Evolutionary conservation across 2,329 filamentous ascomycete species (phyloP).

Genomic region (Alternaria solani): DNA sequence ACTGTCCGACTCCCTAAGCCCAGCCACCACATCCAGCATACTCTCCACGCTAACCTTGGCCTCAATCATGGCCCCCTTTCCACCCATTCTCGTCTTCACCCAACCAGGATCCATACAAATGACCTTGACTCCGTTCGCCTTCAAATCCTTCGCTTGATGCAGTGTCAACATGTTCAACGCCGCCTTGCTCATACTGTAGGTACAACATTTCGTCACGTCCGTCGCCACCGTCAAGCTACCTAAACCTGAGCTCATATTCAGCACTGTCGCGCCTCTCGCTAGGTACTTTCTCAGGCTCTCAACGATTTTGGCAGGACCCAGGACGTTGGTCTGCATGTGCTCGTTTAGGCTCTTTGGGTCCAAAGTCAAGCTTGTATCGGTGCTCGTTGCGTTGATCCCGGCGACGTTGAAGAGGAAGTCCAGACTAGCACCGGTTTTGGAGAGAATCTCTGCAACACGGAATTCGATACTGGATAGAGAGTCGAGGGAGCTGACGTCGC

Average conservation of each 20-base stretch:
- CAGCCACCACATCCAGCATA: constrained; percentile 50
- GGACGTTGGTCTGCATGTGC: constrained; percentile 58
- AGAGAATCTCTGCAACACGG: constrained; percentile 46
- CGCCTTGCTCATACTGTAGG: constrained; percentile 56
- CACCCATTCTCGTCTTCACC: constrained; percentile 57
- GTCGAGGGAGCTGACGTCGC: constrained; percentile 48
- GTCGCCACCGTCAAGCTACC: constrained; percentile 43
- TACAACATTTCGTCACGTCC: constrained; percentile 47
- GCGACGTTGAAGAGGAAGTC: constrained; percentile 55
- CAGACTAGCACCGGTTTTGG: constrained; percentile 49
- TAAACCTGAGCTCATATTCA: constrained; percentile 50
- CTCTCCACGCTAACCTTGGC: constrained; percentile 49
- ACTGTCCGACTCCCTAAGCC: constrained; percentile 44
- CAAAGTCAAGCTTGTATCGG: constrained; percentile 53
- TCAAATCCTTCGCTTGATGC: constrained; percentile 52
- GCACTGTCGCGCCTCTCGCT: constrained; percentile 38
- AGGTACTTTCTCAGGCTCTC: constrained; percentile 49
- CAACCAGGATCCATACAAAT: constrained; percentile 57
- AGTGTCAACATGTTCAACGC: constrained; percentile 56
- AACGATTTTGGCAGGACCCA: constrained; percentile 58
- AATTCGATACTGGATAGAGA: constrained; percentile 47
- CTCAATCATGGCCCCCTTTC: constrained; percentile 52
- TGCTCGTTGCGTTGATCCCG: constrained; percentile 51
- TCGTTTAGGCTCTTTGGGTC: constrained; percentile 47
- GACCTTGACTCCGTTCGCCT: constrained; percentile 38